A percentile compares a stretch with the other conserved stretches of the same genome.
phyloP scores from a whole-genome alignment of 352 stramenopile species.

The Pythium utonaiense region DNA sequence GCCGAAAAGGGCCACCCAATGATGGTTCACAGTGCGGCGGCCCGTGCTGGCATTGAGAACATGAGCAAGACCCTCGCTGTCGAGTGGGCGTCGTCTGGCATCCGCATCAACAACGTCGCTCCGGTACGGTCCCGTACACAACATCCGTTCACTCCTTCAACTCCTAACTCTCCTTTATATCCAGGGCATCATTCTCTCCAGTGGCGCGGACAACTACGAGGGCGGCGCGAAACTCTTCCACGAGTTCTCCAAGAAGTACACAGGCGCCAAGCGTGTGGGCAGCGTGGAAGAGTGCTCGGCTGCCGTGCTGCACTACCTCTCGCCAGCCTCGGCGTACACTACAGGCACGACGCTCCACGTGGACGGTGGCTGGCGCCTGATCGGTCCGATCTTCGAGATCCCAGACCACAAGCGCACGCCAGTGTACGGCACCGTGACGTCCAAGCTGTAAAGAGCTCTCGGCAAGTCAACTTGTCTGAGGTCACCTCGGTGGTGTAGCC shows the following conservation, averaged over 20 bases:
- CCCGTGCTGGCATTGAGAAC: slow-evolving; percentile 89
- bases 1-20: slow-evolving; percentile 87
- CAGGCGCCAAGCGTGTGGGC: slow-evolving; percentile 79
- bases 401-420: slow-evolving; percentile 73
- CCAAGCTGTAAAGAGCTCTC: slow-evolving; percentile 65
- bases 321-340: slow-evolving; percentile 86
- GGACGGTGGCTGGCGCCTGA: slow-evolving; percentile 79
- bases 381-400: slow-evolving; percentile 70
- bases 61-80: slow-evolving; percentile 90
- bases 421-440: slow-evolving; percentile 60
- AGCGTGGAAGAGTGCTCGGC: slow-evolving; percentile 90
- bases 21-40: slow-evolving; percentile 83
- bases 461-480: no score
- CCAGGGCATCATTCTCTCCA: slow-evolving; percentile 61
- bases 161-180: neutral
- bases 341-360: slow-evolving; percentile 88
- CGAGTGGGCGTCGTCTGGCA: slow-evolving; percentile 90
- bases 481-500: no score
- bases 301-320: slow-evolving; percentile 88
- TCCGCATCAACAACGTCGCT: slow-evolving; percentile 90
- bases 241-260: slow-evolving; percentile 68
- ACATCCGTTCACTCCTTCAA: no score
- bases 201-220: slow-evolving; percentile 82
- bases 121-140: slow-evolving; percentile 44
- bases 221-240: slow-evolving; percentile 77